Conservation (phyloP, 2,329 filamentous ascomycete species). For the Paracorniculantispora psalliotae region DNA sequence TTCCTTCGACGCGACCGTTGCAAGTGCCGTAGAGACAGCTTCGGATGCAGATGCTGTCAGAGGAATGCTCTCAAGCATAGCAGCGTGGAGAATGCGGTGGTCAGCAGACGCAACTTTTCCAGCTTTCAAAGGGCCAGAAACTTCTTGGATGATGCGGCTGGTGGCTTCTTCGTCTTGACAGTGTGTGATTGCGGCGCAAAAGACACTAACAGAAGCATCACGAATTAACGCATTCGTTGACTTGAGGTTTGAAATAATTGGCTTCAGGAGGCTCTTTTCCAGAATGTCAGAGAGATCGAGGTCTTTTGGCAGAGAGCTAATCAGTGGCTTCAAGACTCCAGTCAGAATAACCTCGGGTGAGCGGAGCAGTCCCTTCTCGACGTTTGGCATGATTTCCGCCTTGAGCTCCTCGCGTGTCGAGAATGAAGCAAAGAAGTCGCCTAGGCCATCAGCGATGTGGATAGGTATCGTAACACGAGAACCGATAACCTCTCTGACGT, state of each 20-base stretch:
- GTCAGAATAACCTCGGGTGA: constrained; percentile 85
- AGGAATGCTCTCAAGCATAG: constrained; percentile 66
- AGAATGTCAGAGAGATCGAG: constrained; percentile 77
- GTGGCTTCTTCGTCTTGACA: constrained; percentile 55
- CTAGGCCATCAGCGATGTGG: constrained; percentile 67
- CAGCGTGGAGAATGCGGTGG: constrained; percentile 75
- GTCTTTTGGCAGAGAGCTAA: constrained; percentile 60
- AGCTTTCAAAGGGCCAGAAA: constrained; percentile 72
- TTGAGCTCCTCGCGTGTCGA: constrained; percentile 68
- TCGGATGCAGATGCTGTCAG: constrained; percentile 57
- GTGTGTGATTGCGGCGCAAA: constrained; percentile 61
- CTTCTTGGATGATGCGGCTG: constrained; percentile 68
- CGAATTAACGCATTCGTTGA: constrained; percentile 79
- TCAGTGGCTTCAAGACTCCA: constrained; percentile 69
- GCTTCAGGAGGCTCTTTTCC: constrained; percentile 70
- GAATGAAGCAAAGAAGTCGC: constrained; percentile 79
- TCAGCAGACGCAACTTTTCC: constrained; percentile 82
- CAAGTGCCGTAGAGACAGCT: constrained; percentile 62
- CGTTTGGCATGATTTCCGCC: constrained; percentile 68
- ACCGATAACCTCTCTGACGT: constrained; percentile 76
- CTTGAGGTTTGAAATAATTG: constrained; percentile 83
- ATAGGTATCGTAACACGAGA: constrained; percentile 66
- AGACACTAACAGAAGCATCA: constrained; percentile 68
- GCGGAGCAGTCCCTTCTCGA: constrained; percentile 85
- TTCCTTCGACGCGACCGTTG: constrained; percentile 71